Evolutionary conservation across 768 basidiomycete genomes (phyloP).

Genomic region (Boletus eberwhitei): DNA sequence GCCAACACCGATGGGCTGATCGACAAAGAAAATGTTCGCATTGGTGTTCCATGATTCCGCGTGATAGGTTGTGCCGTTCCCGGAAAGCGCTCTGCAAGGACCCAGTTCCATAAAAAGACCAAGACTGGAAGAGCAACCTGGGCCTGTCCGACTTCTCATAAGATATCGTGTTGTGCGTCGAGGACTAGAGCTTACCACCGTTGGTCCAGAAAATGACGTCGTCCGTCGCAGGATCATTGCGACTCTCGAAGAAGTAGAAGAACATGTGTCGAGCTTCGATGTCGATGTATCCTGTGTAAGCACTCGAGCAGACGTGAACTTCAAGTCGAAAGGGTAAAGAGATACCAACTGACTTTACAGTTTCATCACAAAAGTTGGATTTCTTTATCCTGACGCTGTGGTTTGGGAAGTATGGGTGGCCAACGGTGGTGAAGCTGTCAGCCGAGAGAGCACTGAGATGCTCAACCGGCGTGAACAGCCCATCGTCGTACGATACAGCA

Average conservation of each 20-base stretch:
- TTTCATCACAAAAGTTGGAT: constrained; percentile 38
- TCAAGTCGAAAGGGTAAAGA: background rate
- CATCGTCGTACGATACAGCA: constrained; percentile 23
- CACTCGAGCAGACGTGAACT: constrained; percentile 28
- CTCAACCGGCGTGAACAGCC: constrained; percentile 34
- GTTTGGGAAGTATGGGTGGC: constrained; percentile 44
- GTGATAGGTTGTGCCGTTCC: constrained; percentile 50
- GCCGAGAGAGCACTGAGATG: constrained; percentile 28
- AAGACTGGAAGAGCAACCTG: constrained; percentile 54
- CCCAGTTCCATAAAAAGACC: constrained; percentile 75
- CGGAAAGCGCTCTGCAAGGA: constrained; percentile 60
- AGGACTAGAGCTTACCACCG: constrained; percentile 44
- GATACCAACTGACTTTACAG: constrained; percentile 32
- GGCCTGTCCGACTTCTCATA: constrained; percentile 25
- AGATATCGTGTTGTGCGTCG: background rate
- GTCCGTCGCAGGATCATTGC: constrained; percentile 54
- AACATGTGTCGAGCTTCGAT: constrained; percentile 61
- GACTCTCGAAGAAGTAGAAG: constrained; percentile 76
- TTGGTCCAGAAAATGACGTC: constrained; percentile 59
- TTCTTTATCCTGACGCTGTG: constrained; percentile 42
- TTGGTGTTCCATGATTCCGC: constrained; percentile 67
- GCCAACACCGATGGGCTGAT: constrained; percentile 45
- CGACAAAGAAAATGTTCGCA: constrained; percentile 49
- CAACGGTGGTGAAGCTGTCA: constrained; percentile 35
- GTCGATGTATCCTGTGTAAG: constrained; percentile 68